phyloP scores from a whole-genome alignment of 2,329 filamentous ascomycete species.

The Trichophyton mentagrophytes region DNA sequence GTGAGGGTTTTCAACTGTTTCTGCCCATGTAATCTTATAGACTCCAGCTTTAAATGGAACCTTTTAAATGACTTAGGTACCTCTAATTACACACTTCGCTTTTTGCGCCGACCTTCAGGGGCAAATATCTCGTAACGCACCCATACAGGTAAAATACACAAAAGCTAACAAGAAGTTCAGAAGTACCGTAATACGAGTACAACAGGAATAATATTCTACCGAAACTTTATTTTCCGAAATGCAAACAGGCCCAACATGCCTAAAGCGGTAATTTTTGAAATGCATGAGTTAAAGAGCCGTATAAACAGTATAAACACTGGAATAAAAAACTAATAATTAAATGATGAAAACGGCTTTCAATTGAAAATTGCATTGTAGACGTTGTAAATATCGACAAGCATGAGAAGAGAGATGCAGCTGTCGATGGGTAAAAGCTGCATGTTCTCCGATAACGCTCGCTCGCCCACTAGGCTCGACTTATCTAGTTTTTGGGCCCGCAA shows the following conservation, averaged over 20 bases:
- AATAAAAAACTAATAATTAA: neutral
- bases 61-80: too few species aligned
- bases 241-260: neutral
- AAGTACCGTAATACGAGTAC: neutral
- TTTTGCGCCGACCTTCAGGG: too few species aligned
- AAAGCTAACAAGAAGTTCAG: too few species aligned
- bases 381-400: too few species aligned
- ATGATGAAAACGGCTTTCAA: too few species aligned
- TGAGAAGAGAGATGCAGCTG: neutral
- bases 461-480: neutral
- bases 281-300: too few species aligned
- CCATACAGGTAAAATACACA: too few species aligned
- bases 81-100: too few species aligned
- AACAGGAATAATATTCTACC: neutral
- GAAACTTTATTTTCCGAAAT: neutral
- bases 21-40: too few species aligned
- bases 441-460: neutral
- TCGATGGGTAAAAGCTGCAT: neutral
- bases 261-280: neutral
- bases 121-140: too few species aligned
- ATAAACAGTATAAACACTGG: neutral
- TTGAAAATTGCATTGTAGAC: too few species aligned
- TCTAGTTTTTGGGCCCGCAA: neutral
- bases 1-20: neutral
- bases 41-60: too few species aligned